These are phyloP conservation scores for Phytophthora podocarpi DNA, from an alignment of 352 stramenopile species.

Conservation along the genomic window DNA sequence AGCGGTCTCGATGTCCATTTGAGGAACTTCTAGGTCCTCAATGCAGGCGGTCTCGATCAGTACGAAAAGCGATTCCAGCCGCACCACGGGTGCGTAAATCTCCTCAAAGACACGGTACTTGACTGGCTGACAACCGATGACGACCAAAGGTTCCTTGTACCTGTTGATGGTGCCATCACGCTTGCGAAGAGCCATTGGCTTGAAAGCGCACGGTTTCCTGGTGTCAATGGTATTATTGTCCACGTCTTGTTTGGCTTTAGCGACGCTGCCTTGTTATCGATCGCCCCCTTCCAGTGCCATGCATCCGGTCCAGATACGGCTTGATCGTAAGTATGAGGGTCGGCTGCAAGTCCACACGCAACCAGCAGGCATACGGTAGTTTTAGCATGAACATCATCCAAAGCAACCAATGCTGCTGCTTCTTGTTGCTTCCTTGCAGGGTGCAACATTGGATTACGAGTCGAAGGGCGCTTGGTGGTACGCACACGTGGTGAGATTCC, in stretches of 20 bases:
- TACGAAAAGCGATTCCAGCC: no score
- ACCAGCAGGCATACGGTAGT: not conserved
- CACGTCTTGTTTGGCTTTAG: not conserved
- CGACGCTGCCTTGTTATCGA: not conserved
- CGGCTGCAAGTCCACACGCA: not conserved
- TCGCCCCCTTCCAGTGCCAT: not conserved
- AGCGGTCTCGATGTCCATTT: slow-evolving; percentile 36
- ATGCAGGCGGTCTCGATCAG: not conserved
- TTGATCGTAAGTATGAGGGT: not conserved
- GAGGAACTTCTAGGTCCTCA: slow-evolving; percentile 16
- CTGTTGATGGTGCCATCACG: not conserved
- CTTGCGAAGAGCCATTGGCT: not conserved
- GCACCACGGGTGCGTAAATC: no score
- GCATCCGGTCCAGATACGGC: not conserved
- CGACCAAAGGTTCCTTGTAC: no score
- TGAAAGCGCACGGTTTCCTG: not conserved
- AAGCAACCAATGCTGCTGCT: not conserved
- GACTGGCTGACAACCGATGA: no score
- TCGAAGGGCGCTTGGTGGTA: no score
- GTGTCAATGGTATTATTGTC: not conserved
- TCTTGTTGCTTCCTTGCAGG: slow-evolving; percentile 5
- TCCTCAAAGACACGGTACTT: no score
- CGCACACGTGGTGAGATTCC: slow-evolving; percentile 6
- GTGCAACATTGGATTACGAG: no score
- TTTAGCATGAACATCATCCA: not conserved